Percentiles rank a stretch among this genome's conserved stretches.
These are phyloP conservation scores for Vigna reflexopilosa DNA, from an alignment of 306 rosid genomes.

Conservation along the genomic window DNA sequence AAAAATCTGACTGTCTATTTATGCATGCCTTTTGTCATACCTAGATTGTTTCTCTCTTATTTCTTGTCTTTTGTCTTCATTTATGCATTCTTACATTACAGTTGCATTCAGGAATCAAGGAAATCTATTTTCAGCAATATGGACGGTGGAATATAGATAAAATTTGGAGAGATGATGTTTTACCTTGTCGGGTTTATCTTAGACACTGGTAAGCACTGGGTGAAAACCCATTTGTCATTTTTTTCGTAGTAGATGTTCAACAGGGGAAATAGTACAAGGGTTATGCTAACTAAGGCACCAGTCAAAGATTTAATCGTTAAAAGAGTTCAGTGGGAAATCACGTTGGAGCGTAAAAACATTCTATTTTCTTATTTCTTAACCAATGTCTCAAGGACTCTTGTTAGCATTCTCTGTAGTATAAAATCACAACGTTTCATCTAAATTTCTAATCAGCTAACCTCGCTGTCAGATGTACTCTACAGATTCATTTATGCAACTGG, in stretches of 20 bases:
- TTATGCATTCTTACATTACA: constrained; percentile 21
- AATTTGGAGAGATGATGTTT: constrained; percentile 93
- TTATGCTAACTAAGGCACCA: not conserved
- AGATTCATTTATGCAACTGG: too few relatives aligned
- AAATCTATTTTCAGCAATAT: constrained; percentile 70
- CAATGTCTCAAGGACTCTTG: not conserved
- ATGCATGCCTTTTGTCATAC: constrained; percentile 27
- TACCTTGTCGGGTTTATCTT: constrained; percentile 93
- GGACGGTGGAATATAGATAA: constrained; percentile 77
- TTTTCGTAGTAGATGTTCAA: not conserved
- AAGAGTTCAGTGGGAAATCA: not conserved
- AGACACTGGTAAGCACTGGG: constrained; percentile 80
- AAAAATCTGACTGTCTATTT: constrained; percentile 8
- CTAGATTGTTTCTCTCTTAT: constrained; percentile 32
- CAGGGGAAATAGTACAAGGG: not conserved
- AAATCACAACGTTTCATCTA: constrained; percentile 3
- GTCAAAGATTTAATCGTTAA: not conserved
- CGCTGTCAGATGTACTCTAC: too few relatives aligned
- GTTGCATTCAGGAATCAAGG: constrained; percentile 72
- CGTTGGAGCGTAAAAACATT: not conserved
- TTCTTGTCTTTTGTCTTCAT: constrained; percentile 13
- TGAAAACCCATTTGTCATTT: constrained; percentile 16
- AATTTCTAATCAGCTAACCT: not conserved
- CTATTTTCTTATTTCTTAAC: not conserved
- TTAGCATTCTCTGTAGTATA: not conserved